phyloP scores from a whole-genome alignment of 2,329 filamentous ascomycete species.

The Lecanicillium sp. region DNA sequence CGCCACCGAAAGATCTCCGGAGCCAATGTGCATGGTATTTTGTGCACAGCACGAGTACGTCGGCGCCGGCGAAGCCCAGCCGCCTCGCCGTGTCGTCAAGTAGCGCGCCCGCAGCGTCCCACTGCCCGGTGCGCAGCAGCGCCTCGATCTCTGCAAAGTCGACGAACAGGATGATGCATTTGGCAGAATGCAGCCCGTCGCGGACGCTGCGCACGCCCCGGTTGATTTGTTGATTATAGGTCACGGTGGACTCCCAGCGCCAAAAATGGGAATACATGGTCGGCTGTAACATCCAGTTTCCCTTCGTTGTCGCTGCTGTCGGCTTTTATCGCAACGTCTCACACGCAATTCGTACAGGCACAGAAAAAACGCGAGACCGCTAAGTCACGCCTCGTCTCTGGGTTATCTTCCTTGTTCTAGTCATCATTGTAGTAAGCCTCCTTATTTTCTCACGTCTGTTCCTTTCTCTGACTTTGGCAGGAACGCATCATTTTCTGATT shows the following conservation, averaged over 20 bases:
- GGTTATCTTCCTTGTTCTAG: conserved; percentile 26
- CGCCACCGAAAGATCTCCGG: conserved; percentile 13
- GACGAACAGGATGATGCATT: conserved; percentile 21
- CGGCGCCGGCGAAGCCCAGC: conserved; percentile 19
- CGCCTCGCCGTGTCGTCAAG: conserved; percentile 17
- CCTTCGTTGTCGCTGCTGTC: conserved; percentile 34
- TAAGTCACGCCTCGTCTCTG: conserved; percentile 9
- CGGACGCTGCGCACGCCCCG: conserved; percentile 18
- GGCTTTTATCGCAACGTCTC: conserved; percentile 9
- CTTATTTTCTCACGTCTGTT: neutral
- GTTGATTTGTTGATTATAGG: conserved; percentile 24
- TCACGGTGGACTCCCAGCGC: conserved; percentile 22
- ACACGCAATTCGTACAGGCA: conserved; percentile 5
- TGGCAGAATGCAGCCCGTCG: conserved; percentile 20
- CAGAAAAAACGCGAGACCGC: conserved; percentile 2
- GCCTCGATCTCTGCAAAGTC: conserved; percentile 21
- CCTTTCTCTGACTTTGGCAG: neutral
- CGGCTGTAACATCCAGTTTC: conserved; percentile 42
- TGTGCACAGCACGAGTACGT: conserved; percentile 21
- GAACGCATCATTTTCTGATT: conserved; percentile 48
- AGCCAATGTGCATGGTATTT: conserved; percentile 23
- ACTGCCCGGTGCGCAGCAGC: conserved; percentile 17
- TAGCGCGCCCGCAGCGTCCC: conserved; percentile 16
- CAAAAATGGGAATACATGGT: conserved; percentile 39
- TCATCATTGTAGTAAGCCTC: conserved; percentile 26